A percentile compares a stretch with the other conserved stretches of the same genome.
Evolutionary conservation across 768 basidiomycete species (phyloP).

Genomic region (Mycena belliarum): DNA sequence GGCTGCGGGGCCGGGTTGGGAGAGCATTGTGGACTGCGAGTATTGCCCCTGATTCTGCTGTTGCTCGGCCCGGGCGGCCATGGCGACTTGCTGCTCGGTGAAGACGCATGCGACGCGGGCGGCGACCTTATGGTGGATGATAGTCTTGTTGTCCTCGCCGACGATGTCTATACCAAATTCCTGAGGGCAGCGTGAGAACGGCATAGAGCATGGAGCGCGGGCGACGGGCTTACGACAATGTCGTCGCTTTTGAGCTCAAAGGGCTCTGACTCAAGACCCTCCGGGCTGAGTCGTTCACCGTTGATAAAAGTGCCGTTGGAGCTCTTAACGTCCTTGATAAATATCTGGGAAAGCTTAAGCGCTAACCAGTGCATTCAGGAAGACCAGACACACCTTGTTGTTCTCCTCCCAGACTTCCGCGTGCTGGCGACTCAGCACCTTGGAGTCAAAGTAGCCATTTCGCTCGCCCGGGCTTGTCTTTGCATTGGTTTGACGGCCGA

Average conservation of each 20-base stretch:
- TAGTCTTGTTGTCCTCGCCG: constrained; percentile 96
- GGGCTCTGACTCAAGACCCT: constrained; percentile 89
- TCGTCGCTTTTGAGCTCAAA: constrained; percentile 95
- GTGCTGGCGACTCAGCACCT: constrained; percentile 90
- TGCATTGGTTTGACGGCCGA: constrained; percentile 93
- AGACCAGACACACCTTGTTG: constrained; percentile 65
- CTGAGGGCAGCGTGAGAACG: constrained; percentile 40
- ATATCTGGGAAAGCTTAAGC: constrained; percentile 60
- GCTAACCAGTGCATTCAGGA: constrained; percentile 15
- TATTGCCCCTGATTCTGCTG: constrained; percentile 55
- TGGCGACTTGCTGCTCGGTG: constrained; percentile 78
- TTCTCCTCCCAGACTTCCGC: constrained; percentile 98
- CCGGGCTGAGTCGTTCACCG: constrained; percentile 85
- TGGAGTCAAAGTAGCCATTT: constrained; percentile 97
- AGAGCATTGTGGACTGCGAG: constrained; percentile 19
- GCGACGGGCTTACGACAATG: constrained; percentile 70
- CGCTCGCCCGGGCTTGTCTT: constrained; percentile 91
- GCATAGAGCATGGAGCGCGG: constrained; percentile 1
- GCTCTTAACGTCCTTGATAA: constrained; percentile 97
- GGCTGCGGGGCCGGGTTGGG: constrained; percentile 25
- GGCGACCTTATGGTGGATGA: constrained; percentile 98
- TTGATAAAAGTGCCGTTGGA: constrained; percentile 99
- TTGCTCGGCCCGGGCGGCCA: constrained; percentile 70
- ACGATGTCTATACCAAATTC: constrained; percentile 99
- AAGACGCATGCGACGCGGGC: constrained; percentile 91